phyloP scores from a whole-genome alignment of 345 rosid genomes.

The Clausena lansium region DNA sequence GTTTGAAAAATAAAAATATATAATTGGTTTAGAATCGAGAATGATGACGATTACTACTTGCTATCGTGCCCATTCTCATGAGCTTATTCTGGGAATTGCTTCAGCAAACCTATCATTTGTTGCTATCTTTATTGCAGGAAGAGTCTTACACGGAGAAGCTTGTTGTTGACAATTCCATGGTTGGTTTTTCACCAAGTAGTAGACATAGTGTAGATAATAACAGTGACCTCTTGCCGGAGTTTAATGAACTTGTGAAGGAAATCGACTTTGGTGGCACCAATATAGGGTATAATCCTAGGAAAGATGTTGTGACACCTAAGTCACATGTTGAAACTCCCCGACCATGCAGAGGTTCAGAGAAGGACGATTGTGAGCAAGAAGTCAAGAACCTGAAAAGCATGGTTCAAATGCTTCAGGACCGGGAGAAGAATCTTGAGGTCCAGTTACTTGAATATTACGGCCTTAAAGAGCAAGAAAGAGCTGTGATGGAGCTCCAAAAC shows the following conservation, averaged over 20 bases:
- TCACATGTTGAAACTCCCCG: slow-evolving; percentile 41
- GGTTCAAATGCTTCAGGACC: slow-evolving; percentile 57
- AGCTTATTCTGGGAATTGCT: neutral
- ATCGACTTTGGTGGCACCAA: slow-evolving; percentile 28
- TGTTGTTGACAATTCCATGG: slow-evolving; percentile 25
- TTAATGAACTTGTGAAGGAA: slow-evolving; percentile 47
- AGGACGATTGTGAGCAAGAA: slow-evolving; percentile 57
- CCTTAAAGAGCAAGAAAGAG: slow-evolving; percentile 74
- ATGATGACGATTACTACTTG: neutral
- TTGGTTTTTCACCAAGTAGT: slow-evolving; percentile 37
- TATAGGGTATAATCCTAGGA: slow-evolving; percentile 26
- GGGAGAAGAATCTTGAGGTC: slow-evolving; percentile 73
- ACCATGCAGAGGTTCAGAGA: slow-evolving; percentile 39
- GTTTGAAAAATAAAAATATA: neutral
- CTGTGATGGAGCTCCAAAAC: slow-evolving; percentile 75
- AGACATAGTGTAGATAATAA: slow-evolving; percentile 39
- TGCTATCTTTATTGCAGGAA: slow-evolving; percentile 26
- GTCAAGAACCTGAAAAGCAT: slow-evolving; percentile 52
- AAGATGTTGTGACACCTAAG: slow-evolving; percentile 32
- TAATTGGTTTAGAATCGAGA: neutral
- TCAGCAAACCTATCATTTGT: neutral
- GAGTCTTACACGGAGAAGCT: slow-evolving; percentile 21
- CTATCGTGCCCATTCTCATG: neutral
- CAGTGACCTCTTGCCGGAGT: slow-evolving; percentile 55
- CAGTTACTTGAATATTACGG: slow-evolving; percentile 81